Evolutionary conservation across 257 asterid genomes (phyloP).

Genomic region (Eustoma russellianum): DNA sequence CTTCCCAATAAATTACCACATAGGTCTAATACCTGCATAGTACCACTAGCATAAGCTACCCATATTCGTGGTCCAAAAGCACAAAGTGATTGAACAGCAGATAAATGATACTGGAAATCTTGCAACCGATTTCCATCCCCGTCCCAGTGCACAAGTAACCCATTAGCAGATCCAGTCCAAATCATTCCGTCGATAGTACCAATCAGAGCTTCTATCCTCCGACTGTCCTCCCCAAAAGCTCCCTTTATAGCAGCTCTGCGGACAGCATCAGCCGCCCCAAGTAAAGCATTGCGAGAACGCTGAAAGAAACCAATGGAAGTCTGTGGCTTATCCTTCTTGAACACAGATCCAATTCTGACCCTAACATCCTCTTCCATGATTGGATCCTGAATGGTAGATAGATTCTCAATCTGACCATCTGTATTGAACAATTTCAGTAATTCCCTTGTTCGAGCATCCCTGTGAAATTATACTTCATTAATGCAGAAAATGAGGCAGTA

Average conservation of each 20-base stretch:
- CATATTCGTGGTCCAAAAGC: slow-evolving; percentile 69
- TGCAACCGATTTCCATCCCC: slow-evolving; percentile 70
- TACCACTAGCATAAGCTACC: slow-evolving; percentile 88
- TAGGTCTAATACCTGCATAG: slow-evolving; percentile 76
- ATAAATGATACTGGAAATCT: slow-evolving; percentile 65
- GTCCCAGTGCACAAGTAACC: slow-evolving; percentile 87
- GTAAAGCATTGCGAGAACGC: slow-evolving; percentile 89
- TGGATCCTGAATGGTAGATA: slow-evolving; percentile 38
- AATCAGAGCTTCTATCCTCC: slow-evolving; percentile 71
- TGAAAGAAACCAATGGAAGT: slow-evolving; percentile 71
- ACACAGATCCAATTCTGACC: slow-evolving; percentile 35
- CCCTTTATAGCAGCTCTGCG: slow-evolving; percentile 87
- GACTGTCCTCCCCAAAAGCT: slow-evolving; percentile 71
- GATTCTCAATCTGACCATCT: slow-evolving; percentile 86
- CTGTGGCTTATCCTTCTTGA: slow-evolving; percentile 64
- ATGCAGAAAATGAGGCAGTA: neutral
- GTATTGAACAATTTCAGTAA: slow-evolving; percentile 67
- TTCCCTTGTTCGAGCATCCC: slow-evolving; percentile 92
- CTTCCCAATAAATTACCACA: slow-evolving; percentile 69
- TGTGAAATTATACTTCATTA: slow-evolving; percentile 23
- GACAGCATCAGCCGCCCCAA: slow-evolving; percentile 99
- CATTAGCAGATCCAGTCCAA: slow-evolving; percentile 92
- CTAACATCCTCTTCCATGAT: slow-evolving; percentile 62
- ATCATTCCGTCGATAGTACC: slow-evolving; percentile 67
- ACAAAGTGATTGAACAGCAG: slow-evolving; percentile 61